Evolutionary conservation across 1,284 basidiomycete species (phyloP).

Genomic region (Pascua sp.): DNA sequence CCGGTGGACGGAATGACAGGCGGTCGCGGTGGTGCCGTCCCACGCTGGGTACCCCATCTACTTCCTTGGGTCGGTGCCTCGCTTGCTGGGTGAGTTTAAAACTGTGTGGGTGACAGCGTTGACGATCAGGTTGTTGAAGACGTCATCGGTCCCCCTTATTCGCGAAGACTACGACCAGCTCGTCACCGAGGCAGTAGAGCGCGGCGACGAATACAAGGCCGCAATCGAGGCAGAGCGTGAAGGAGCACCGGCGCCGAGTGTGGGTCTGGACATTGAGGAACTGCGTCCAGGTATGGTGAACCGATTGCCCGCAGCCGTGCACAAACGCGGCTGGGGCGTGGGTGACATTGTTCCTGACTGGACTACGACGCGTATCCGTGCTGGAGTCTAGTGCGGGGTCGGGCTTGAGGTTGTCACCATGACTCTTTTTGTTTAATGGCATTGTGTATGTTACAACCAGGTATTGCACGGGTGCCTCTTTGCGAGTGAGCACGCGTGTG

Average conservation of each 20-base stretch:
- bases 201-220: constrained; percentile 35
- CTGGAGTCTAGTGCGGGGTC: constrained; percentile 1
- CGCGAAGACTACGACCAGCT: constrained; percentile 64
- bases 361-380: constrained; percentile 56
- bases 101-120: neutral
- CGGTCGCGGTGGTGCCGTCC: constrained; percentile 70
- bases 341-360: constrained; percentile 65
- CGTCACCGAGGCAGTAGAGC: constrained; percentile 26
- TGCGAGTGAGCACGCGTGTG: no score
- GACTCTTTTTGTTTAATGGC: no score
- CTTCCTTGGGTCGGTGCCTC: constrained; percentile 92
- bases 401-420: no score
- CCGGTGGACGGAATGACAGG: constrained; percentile 28
- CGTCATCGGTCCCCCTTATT: constrained; percentile 71
- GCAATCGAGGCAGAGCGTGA: constrained; percentile 49
- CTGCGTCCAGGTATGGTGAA: constrained; percentile 41
- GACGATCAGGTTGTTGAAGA: constrained; percentile 65
- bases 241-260: constrained; percentile 36
- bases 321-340: constrained; percentile 39
- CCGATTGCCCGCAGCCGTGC: constrained; percentile 5
- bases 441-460: no score
- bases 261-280: constrained; percentile 44
- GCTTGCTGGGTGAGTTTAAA: constrained; percentile 70
- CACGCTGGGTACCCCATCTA: constrained; percentile 72
- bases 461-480: no score